Evolutionary conservation across 1,139 yeast genomes (phyloP).

Genomic region (Saccharomyces hybrid): DNA sequence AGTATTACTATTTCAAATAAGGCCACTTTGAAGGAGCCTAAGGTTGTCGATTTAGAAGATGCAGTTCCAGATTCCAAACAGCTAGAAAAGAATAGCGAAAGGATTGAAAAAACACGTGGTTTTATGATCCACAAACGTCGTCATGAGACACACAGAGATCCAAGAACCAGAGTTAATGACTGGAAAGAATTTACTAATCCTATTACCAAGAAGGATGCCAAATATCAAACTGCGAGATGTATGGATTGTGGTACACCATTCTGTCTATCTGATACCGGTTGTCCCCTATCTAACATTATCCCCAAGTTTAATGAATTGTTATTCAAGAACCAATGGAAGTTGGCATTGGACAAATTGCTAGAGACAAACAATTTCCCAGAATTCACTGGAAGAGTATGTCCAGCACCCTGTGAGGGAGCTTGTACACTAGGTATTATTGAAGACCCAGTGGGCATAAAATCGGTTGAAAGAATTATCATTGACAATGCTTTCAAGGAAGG

Average conservation of each 20-base stretch:
- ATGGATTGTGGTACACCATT: conserved; percentile 99
- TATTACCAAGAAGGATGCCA: conserved; percentile 76
- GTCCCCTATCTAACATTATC: conserved; percentile 94
- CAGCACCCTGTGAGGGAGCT: conserved; percentile 99
- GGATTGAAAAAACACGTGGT: conserved; percentile 68
- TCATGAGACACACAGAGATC: conserved; percentile 75
- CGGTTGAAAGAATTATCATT: conserved; percentile 91
- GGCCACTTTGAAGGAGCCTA: conserved; percentile 58
- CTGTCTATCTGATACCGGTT: conserved; percentile 96
- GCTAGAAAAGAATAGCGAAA: conserved; percentile 51
- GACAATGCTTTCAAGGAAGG: conserved; percentile 96
- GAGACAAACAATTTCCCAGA: conserved; percentile 99
- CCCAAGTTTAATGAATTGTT: conserved; percentile 98
- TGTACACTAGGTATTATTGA: conserved; percentile 92
- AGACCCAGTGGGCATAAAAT: conserved; percentile 94
- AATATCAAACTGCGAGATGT: conserved; percentile 94
- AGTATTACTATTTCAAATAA: conserved; percentile 37
- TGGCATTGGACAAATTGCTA: conserved; percentile 82
- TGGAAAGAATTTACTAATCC: conserved; percentile 89
- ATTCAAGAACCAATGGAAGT: conserved; percentile 90
- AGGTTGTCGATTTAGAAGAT: conserved; percentile 84
- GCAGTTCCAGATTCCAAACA: conserved; percentile 62
- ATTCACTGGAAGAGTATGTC: conserved; percentile 96
- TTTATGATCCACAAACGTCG: conserved; percentile 91
- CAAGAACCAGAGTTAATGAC: conserved; percentile 71